Evolutionary conservation across 2,329 filamentous ascomycete species (phyloP), one percentile per base, ranked within the genome.

Genomic region (Onygena corvina): DNA sequence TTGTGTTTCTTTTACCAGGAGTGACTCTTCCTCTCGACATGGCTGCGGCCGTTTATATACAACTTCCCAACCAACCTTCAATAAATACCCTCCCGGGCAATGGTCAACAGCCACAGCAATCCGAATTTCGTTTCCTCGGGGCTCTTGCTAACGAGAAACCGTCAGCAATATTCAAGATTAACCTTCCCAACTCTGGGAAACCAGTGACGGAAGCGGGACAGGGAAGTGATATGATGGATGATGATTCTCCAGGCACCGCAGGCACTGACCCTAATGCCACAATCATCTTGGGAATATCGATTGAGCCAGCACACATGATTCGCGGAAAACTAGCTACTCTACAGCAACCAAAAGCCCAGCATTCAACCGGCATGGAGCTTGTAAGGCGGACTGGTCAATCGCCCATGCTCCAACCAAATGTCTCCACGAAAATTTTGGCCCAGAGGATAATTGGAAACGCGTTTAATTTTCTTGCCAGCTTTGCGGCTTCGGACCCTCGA

Each of bases 361-460:
- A 59, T 51, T 46, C 57, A 55, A n/a, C 58, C 25, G 50, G 59
- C 25, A 61, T 61, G 2, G 63, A 58, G 48, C 50, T 67, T 20
- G 61, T 58, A 50, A 61, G 54, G 14, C 54, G 57, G 52, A 57
- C 61, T 29, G 59, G 60, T 16, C 53, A 52, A 21, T 20, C 56
- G 52, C 12, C 53, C 54, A n/a, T n/a, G 46, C 30, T 7, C 49
- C 59, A 52, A 60, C 60, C 63, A 23, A 67, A 70, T 42, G 72
- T 80, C 1, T 73, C 77, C n/a, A 92, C 87, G 0, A 80, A 86
- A 55, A 71, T 87, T 1, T 74, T 98, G 20, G 92, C 92, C 25
- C 88, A 96, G 68, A 75, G 86, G 55, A 95, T 98, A 58, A 96
- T 98, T 59, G 84, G 86, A 59, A 94, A 95, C 66, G 92, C 90